A percentile compares a stretch with the other conserved stretches of the same genome.
These are phyloP conservation scores for Cryptococcus depauperatus DNA, from an alignment of 1,284 basidiomycete species.

Conservation along the genomic window DNA sequence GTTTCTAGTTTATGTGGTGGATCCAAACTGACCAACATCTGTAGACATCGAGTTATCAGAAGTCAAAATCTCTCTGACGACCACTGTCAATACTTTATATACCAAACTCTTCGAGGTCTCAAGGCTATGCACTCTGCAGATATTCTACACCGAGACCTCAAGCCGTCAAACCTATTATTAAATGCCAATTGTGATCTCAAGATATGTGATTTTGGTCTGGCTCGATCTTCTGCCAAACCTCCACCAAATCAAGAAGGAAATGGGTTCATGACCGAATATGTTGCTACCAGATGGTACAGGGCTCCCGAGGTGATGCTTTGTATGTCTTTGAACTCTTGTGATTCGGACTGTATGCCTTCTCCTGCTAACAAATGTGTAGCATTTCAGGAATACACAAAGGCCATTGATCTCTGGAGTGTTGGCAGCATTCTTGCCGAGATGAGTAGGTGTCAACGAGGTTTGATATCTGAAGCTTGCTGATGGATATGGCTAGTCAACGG, in stretches of 20 bases:
- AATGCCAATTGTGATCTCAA: slow-evolving; percentile 95
- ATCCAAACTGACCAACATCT: slow-evolving; percentile 2
- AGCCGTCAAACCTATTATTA: slow-evolving; percentile 82
- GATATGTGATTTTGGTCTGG: slow-evolving; percentile 90
- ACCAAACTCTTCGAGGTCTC: slow-evolving; percentile 82
- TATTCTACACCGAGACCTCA: slow-evolving; percentile 80
- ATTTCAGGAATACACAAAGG: slow-evolving; percentile 86
- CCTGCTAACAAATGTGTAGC: slow-evolving; percentile 36
- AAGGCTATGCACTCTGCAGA: slow-evolving; percentile 89
- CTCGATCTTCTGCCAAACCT: slow-evolving; percentile 64
- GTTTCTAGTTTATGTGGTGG: not conserved
- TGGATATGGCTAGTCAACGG: slow-evolving; percentile 66
- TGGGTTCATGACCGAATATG: slow-evolving; percentile 92
- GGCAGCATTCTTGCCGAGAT: slow-evolving; percentile 92
- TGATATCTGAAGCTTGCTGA: not conserved
- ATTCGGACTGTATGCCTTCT: not conserved
- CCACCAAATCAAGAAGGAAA: slow-evolving; percentile 72
- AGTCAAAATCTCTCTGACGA: slow-evolving; percentile 79
- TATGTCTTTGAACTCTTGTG: slow-evolving; percentile 16
- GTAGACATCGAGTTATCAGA: slow-evolving; percentile 57
- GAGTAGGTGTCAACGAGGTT: slow-evolving; percentile 44
- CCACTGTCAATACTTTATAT: slow-evolving; percentile 91
- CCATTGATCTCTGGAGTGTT: slow-evolving; percentile 89
- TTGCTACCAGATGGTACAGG: slow-evolving; percentile 87
- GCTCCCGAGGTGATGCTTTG: slow-evolving; percentile 91